These are phyloP conservation scores for Saccharomyces hybrid DNA, from an alignment of 1,139 yeast genomes.

Conservation along the genomic window DNA sequence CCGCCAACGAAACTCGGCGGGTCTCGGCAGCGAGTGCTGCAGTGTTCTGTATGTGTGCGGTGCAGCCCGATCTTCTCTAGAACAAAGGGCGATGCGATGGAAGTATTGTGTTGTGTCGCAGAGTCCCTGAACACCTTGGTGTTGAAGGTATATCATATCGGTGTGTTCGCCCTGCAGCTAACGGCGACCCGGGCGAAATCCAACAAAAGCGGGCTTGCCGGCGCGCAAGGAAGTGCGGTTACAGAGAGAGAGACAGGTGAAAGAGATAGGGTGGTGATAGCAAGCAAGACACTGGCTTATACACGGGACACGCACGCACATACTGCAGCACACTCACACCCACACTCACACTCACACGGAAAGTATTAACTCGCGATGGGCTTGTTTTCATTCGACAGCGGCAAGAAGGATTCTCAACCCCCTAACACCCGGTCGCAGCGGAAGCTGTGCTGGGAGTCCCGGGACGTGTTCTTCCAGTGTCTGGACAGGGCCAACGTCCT, in stretches of 20 bases:
- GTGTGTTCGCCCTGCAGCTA: neutral
- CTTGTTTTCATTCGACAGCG: constrained; percentile 17
- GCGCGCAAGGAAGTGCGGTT: neutral
- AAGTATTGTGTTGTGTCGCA: neutral
- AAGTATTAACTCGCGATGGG: constrained; percentile 12
- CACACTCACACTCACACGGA: neutral
- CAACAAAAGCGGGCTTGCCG: neutral
- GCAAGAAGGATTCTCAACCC: constrained; percentile 20
- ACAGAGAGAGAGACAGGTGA: neutral
- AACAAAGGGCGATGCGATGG: neutral
- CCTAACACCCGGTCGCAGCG: constrained; percentile 43
- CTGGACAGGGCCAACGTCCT: constrained; percentile 46
- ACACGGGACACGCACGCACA: neutral
- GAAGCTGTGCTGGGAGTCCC: constrained; percentile 58
- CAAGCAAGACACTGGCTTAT: neutral
- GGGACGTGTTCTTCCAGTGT: constrained; percentile 54
- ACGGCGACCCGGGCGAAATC: neutral
- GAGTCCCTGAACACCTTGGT: neutral
- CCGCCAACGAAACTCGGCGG: neutral
- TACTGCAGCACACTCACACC: neutral
- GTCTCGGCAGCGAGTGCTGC: neutral
- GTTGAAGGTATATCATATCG: neutral
- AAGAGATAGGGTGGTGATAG: neutral
- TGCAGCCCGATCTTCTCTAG: neutral
- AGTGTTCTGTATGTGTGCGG: neutral